These are phyloP conservation scores for Theileria annulata DNA, from an alignment of 169 alveolate genomes.

Conservation along the genomic window DNA sequence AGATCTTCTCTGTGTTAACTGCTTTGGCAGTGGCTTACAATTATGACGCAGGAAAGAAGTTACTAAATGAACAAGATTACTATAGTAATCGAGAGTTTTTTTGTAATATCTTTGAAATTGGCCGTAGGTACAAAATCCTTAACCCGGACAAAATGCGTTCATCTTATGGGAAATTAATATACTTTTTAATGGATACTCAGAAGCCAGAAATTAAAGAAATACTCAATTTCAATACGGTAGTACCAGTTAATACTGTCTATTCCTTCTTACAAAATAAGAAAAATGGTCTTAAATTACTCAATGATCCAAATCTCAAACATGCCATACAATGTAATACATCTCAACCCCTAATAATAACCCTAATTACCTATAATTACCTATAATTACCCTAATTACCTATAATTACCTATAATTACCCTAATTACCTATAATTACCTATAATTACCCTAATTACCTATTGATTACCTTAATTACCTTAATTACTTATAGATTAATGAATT, in stretches of 20 bases:
- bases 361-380: background rate
- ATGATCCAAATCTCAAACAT: slow-evolving; percentile 79
- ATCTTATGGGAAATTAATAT: slow-evolving; percentile 86
- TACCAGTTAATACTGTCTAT: slow-evolving; percentile 85
- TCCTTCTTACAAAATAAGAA: slow-evolving; percentile 75
- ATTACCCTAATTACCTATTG: background rate
- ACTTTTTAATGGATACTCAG: slow-evolving; percentile 87
- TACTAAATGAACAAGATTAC: slow-evolving; percentile 81
- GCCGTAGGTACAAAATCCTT: slow-evolving; percentile 87
- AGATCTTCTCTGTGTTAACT: slow-evolving; percentile 85
- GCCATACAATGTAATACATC: slow-evolving; percentile 80
- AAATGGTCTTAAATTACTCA: slow-evolving; percentile 80
- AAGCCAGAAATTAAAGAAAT: slow-evolving; percentile 83
- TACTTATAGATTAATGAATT: background rate
- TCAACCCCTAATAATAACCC: background rate
- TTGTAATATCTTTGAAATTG: slow-evolving; percentile 86
- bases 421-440: too few relatives aligned
- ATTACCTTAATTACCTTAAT: background rate
- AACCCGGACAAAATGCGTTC: slow-evolving; percentile 89
- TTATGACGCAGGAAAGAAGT: slow-evolving; percentile 86
- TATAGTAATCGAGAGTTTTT: slow-evolving; percentile 79
- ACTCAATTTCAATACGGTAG: slow-evolving; percentile 80
- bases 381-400: background rate
- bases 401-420: background rate
- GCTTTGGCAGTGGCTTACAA: slow-evolving; percentile 89